Evolutionary conservation across 768 basidiomycete species (phyloP).

Genomic region (Dacryopinax spathularia): DNA sequence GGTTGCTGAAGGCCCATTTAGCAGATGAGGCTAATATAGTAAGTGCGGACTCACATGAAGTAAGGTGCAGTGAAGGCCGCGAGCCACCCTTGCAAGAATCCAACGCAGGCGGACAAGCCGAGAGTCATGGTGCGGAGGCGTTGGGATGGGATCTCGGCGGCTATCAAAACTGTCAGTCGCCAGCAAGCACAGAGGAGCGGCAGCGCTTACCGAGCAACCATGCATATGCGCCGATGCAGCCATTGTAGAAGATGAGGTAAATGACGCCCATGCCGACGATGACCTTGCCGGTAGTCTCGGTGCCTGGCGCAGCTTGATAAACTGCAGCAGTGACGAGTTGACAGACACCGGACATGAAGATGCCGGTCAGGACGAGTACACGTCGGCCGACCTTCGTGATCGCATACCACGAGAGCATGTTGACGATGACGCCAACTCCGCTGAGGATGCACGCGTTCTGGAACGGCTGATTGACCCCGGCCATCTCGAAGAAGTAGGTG

Average conservation of each 20-base stretch:
- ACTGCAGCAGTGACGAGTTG: background rate
- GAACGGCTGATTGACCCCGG: background rate
- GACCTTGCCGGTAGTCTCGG: background rate
- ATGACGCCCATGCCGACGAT: background rate
- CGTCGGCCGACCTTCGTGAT: background rate
- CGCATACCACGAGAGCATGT: background rate
- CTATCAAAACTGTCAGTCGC: too few species aligned
- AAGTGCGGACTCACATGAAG: constrained; percentile 4
- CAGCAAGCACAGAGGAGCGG: too few species aligned
- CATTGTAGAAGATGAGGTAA: background rate
- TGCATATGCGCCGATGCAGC: background rate
- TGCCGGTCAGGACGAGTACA: background rate
- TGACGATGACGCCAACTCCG: background rate
- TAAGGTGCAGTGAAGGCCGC: background rate
- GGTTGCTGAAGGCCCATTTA: too few species aligned
- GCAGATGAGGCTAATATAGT: too few species aligned
- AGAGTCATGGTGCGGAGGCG: background rate
- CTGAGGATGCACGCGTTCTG: background rate
- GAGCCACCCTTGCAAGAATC: background rate
- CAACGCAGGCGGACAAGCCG: background rate
- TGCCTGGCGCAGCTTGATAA: background rate
- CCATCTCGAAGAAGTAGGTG: background rate
- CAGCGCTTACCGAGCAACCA: background rate
- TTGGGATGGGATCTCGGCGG: background rate
- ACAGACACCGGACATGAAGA: background rate